Evolutionary conservation across 129 eudicot species (phyloP).

Genomic region (Pulicaria dysenterica): DNA sequence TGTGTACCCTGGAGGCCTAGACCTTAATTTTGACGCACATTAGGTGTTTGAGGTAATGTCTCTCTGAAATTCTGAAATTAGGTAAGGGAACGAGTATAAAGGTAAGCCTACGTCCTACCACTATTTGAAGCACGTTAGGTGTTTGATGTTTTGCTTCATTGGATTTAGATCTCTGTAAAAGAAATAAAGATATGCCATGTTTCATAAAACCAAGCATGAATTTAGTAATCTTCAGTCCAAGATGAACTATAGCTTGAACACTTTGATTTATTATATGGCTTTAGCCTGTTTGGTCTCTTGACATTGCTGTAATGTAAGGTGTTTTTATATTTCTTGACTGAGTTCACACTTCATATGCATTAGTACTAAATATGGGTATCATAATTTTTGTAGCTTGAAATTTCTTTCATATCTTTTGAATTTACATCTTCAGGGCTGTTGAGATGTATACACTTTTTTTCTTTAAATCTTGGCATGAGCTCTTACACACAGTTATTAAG

Average conservation of each 20-base stretch:
- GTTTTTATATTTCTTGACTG: neutral
- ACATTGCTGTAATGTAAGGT: neutral
- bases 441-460: neutral
- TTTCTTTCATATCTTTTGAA: neutral
- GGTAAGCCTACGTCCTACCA: too few species aligned
- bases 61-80: neutral
- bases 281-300: neutral
- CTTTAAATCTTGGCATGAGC: neutral
- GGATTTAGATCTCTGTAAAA: neutral
- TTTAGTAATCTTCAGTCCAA: neutral
- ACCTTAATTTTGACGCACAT: neutral
- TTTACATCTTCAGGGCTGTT: constrained; percentile 10
- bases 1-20: neutral
- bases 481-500: neutral
- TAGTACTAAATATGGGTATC: neutral
- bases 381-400: too few species aligned
- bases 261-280: neutral
- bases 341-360: constrained; percentile 8
- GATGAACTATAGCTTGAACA: neutral
- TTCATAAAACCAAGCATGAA: neutral
- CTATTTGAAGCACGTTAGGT: neutral
- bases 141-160: neutral
- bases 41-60: constrained; percentile 24
- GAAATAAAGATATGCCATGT: neutral
- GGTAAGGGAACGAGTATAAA: neutral